A percentile compares a stretch with the other conserved stretches of the same genome.
Evolutionary conservation across 164 flowering plant genomes (phyloP).

Genomic region (Pachysandra terminalis): DNA sequence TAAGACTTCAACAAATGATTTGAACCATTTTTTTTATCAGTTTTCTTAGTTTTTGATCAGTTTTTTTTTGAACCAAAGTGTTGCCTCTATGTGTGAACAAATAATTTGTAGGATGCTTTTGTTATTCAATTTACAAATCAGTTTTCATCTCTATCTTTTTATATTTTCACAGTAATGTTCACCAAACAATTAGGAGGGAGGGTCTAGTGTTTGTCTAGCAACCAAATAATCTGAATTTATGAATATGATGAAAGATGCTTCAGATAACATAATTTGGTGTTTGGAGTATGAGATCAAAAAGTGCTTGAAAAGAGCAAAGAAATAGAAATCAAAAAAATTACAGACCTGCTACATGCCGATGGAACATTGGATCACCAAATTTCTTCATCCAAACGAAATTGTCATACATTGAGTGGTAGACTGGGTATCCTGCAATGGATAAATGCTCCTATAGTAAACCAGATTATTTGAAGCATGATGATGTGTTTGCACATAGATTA

Average conservation of each 20-base stretch:
- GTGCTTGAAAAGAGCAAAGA: not conserved
- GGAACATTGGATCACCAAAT: constrained; percentile 72
- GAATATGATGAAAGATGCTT: not conserved
- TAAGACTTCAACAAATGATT: not conserved
- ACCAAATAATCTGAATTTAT: not conserved
- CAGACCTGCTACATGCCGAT: constrained; percentile 69
- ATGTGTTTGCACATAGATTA: no score
- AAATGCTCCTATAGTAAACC: not conserved
- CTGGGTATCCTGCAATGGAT: constrained; percentile 51
- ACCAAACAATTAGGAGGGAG: no score
- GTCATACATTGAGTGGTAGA: constrained; percentile 80
- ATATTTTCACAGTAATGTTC: no score
- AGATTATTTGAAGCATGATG: no score
- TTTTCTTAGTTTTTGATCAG: no score
- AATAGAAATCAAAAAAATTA: not conserved
- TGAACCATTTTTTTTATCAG: no score
- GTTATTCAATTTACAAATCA: not conserved
- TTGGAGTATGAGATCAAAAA: not conserved
- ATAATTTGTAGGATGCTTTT: not conserved
- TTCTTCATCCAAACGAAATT: constrained; percentile 73
- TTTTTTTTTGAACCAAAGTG: not conserved
- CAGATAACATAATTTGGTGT: no score
- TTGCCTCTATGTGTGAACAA: not conserved
- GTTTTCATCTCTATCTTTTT: no score
- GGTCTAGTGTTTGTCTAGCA: not conserved